A percentile compares a stretch with the other conserved stretches of the same genome.
Conservation (phyloP, 495 filamentous ascomycete genomes). For the Endocarpon pusillum region DNA sequence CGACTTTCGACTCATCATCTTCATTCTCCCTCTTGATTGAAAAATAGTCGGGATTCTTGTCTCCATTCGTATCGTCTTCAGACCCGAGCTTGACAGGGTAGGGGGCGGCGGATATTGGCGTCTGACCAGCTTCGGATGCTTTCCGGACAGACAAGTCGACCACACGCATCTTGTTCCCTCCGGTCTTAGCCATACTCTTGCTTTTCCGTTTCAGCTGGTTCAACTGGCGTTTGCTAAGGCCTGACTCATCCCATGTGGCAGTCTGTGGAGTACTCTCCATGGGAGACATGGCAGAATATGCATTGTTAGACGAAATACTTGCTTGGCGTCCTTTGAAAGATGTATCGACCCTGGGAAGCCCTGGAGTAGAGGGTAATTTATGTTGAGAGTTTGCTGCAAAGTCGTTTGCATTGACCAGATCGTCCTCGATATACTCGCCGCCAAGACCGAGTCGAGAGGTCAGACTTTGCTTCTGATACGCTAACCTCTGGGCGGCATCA, state of each 20-base stretch:
- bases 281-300: slow-evolving; percentile 27
- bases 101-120: slow-evolving; percentile 46
- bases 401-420: slow-evolving; percentile 50
- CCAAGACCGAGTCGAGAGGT: slow-evolving; percentile 63
- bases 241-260: slow-evolving; percentile 42
- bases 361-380: slow-evolving; percentile 22
- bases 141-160: slow-evolving; percentile 65
- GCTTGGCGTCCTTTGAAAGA: slow-evolving; percentile 7
- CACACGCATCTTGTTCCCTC: slow-evolving; percentile 77
- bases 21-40: slow-evolving; percentile 57
- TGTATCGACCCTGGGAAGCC: slow-evolving; percentile 27
- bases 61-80: slow-evolving; percentile 35
- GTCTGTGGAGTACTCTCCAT: slow-evolving; percentile 25
- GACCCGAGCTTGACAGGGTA: slow-evolving; percentile 48
- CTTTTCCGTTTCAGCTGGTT: slow-evolving; percentile 88
- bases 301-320: not conserved
- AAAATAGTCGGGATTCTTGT: slow-evolving; percentile 57
- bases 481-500: slow-evolving; percentile 62
- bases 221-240: slow-evolving; percentile 75
- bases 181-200: slow-evolving; percentile 67
- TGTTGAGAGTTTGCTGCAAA: slow-evolving; percentile 26
- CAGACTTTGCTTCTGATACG: slow-evolving; percentile 80
- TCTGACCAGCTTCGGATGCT: slow-evolving; percentile 46
- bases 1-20: slow-evolving; percentile 79
- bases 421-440: slow-evolving; percentile 73